These are phyloP conservation scores for Phytophthora kernoviae DNA, from an alignment of 352 stramenopile genomes.

Conservation along the genomic window DNA sequence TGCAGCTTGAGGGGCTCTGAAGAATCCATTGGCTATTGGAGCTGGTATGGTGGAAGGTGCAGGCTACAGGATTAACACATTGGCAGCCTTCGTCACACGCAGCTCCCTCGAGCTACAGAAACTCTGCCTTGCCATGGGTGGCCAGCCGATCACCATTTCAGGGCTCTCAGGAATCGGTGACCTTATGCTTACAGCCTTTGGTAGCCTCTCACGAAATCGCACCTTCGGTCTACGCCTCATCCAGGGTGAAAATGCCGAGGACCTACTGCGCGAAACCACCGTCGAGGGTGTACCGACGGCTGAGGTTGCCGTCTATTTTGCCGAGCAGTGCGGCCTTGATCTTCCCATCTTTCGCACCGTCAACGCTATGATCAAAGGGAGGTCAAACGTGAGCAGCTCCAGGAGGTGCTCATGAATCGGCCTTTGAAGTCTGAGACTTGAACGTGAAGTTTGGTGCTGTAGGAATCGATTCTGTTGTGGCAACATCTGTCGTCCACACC, in stretches of 20 bases:
- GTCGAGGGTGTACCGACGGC: slow-evolving; percentile 96
- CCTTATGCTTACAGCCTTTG: slow-evolving; percentile 97
- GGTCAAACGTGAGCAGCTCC: slow-evolving; percentile 73
- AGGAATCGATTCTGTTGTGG: neutral
- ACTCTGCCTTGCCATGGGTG: slow-evolving; percentile 94
- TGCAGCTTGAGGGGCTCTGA: slow-evolving; percentile 97
- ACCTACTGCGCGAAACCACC: slow-evolving; percentile 92
- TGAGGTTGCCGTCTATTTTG: slow-evolving; percentile 92
- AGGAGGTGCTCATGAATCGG: slow-evolving; percentile 83
- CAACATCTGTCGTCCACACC: slow-evolving; percentile 1
- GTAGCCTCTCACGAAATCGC: slow-evolving; percentile 94
- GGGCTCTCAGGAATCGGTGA: slow-evolving; percentile 93
- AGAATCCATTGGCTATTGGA: slow-evolving; percentile 98
- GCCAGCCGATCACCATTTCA: slow-evolving; percentile 93
- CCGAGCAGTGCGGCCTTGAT: slow-evolving; percentile 89
- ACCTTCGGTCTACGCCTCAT: slow-evolving; percentile 95
- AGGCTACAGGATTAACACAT: slow-evolving; percentile 95
- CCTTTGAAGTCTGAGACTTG: slow-evolving; percentile 80
- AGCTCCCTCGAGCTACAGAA: slow-evolving; percentile 96
- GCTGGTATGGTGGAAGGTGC: slow-evolving; percentile 98
- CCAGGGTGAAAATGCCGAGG: slow-evolving; percentile 89
- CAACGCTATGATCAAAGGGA: slow-evolving; percentile 86
- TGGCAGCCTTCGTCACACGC: slow-evolving; percentile 95
- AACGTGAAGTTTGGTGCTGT: neutral
- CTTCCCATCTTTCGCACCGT: slow-evolving; percentile 91